Evolutionary conservation across 106 monocot species (phyloP).

Genomic region (Cymbidium sinense): DNA sequence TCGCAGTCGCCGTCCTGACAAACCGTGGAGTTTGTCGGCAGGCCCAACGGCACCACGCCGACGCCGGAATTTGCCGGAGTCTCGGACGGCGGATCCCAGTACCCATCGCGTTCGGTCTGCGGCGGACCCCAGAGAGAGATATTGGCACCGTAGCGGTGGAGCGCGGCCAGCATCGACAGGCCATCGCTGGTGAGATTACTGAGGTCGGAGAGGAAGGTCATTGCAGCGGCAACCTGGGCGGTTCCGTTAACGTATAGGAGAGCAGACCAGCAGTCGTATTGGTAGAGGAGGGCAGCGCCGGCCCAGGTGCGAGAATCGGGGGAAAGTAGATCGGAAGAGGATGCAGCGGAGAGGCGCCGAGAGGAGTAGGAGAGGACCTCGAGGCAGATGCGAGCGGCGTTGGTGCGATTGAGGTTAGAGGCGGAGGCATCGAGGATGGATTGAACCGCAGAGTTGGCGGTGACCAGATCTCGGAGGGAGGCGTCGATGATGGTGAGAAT

Average conservation of each 20-base stretch:
- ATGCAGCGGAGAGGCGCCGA: slow-evolving; percentile 33
- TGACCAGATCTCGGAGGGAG: slow-evolving; percentile 9
- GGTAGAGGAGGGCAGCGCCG: slow-evolving; percentile 62
- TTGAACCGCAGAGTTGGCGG: slow-evolving; percentile 18
- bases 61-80: no score
- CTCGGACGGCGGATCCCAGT: slow-evolving; percentile 32
- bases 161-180: slow-evolving; percentile 53
- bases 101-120: slow-evolving; percentile 76
- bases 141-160: slow-evolving; percentile 59
- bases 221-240: slow-evolving; percentile 37
- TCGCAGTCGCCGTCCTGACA: slow-evolving; percentile 32
- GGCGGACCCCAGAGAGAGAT: slow-evolving; percentile 54
- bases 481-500: slow-evolving; percentile 15
- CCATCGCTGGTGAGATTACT: slow-evolving; percentile 47
- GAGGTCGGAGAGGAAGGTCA: slow-evolving; percentile 39
- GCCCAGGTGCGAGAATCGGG: slow-evolving; percentile 36
- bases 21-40: slow-evolving; percentile 27
- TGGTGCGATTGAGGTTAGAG: slow-evolving; percentile 44
- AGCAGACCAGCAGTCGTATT: slow-evolving; percentile 70
- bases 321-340: neutral
- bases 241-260: slow-evolving; percentile 66
- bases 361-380: slow-evolving; percentile 40
- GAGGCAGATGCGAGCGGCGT: slow-evolving; percentile 63
- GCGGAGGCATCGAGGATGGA: slow-evolving; percentile 47
- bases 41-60: slow-evolving; percentile 7